These are phyloP conservation scores for Dactylellina haptotyla DNA, from an alignment of 2,329 filamentous ascomycete genomes.

Conservation along the genomic window DNA sequence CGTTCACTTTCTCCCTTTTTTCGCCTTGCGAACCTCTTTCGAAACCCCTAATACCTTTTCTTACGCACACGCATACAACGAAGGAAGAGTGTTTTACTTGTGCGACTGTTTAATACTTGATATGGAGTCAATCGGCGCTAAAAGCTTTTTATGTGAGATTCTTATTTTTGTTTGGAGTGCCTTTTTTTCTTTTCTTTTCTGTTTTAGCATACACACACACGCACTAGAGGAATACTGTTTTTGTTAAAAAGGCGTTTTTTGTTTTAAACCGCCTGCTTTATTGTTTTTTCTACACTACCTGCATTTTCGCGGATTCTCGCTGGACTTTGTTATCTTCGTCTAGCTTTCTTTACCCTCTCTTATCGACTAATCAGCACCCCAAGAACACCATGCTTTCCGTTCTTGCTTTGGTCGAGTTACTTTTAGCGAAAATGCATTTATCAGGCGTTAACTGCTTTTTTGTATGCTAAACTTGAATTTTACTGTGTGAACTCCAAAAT, in stretches of 20 bases:
- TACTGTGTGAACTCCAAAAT: neutral
- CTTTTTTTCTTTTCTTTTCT: slow-evolving; percentile 3
- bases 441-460: slow-evolving; percentile 17
- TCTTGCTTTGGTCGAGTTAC: slow-evolving; percentile 31
- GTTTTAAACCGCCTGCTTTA: neutral
- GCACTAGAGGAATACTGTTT: slow-evolving; percentile 4
- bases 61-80: neutral
- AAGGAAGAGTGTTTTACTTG: neutral
- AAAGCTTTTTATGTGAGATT: neutral
- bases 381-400: slow-evolving; percentile 19
- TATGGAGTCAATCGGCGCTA: neutral
- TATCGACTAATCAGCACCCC: slow-evolving; percentile 4
- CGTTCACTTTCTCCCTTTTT: neutral
- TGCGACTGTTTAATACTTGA: neutral
- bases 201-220: neutral
- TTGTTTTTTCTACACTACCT: neutral
- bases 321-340: neutral
- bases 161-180: neutral
- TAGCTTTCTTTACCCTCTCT: neutral
- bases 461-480: slow-evolving; percentile 1
- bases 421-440: slow-evolving; percentile 33
- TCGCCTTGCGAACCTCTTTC: neutral
- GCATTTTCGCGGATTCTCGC: neutral
- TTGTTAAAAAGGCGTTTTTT: neutral
- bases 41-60: neutral